Conservation (phyloP, 1,284 basidiomycete genomes). For the Sporisorium graminicola region DNA sequence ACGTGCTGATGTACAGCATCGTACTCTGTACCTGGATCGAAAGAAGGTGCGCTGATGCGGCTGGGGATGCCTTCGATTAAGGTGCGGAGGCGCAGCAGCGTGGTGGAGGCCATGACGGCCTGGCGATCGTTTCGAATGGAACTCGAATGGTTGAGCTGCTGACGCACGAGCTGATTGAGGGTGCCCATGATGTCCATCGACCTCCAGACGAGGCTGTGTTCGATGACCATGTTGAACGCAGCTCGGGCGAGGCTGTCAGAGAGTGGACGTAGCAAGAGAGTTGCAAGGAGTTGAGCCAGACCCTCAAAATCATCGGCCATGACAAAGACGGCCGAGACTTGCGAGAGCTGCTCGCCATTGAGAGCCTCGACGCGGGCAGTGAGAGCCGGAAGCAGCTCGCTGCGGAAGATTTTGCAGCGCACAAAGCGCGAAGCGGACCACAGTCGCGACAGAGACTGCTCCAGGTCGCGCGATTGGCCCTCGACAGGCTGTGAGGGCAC, state of each 20-base stretch:
- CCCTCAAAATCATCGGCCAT: slow-evolving; percentile 42
- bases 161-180: slow-evolving; percentile 47
- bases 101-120: slow-evolving; percentile 48
- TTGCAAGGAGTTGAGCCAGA: slow-evolving; percentile 39
- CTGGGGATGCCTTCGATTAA: slow-evolving; percentile 36
- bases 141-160: slow-evolving; percentile 52
- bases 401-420: slow-evolving; percentile 43
- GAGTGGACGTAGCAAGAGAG: slow-evolving; percentile 36
- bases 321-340: slow-evolving; percentile 32
- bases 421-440: slow-evolving; percentile 60
- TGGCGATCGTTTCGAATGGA: slow-evolving; percentile 42
- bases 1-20: slow-evolving; percentile 36
- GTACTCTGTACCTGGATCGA: slow-evolving; percentile 10
- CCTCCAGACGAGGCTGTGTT: slow-evolving; percentile 36
- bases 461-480: background rate
- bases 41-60: slow-evolving; percentile 17
- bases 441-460: slow-evolving; percentile 40
- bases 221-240: slow-evolving; percentile 47
- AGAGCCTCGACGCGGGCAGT: slow-evolving; percentile 37
- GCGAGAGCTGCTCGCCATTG: slow-evolving; percentile 35
- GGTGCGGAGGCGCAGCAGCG: slow-evolving; percentile 44
- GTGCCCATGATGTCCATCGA: slow-evolving; percentile 52
- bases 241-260: slow-evolving; percentile 36
- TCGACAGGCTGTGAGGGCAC: background rate
- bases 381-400: slow-evolving; percentile 28